Base-by-base conservation (phyloP, 2,329 filamentous ascomycete genomes). In the Fusarium acutatum region DNA sequence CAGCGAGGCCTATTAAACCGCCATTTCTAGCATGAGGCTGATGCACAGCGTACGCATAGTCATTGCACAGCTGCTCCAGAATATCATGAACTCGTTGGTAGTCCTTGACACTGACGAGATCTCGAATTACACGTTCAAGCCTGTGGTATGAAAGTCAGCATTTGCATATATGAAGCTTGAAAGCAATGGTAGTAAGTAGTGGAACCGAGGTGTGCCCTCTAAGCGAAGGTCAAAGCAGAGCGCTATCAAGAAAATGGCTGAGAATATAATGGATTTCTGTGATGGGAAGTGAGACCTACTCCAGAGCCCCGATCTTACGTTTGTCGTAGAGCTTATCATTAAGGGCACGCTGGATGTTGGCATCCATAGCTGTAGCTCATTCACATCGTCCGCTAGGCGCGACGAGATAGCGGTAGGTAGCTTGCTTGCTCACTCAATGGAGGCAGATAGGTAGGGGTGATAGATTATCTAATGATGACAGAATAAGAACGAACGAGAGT, bases 321-420 rank as follows among this genome's bases (percentile, higher is more conserved):
- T 97, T 97, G 82, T 99, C 96, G 83, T 99, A 99, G 81, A 98
- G 92, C 89, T 98, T 99, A 85, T 99, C 96, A 82, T 97, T 97
- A 81, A 99, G 88, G 76, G 95, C 89, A 78, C 96, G 94, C 84
- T 97, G 94, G 81, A 98, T 94, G 81, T 91, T 92, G 80, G 90
- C 87, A 86, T 98, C 96, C 95, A 98, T 98, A 79, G 66, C 79
- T 79, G 69, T 69, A 62, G 67, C 67, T 71, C 66, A 67, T 69
- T 70, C 67, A 75, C 76, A 77, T 75, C 63, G 59, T 56, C 68
- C 72, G 67, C 75, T 46, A 22, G 53, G 63, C 64, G 66, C 64
- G 67, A 74, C 64, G 54, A 67, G 57, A 53, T 62, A 46, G 30
- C 30, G 47, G 24, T 34, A 58, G 28, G 43, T 46, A 59, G 52